Percentiles rank a stretch among this genome's conserved stretches.
Evolutionary conservation across 2,329 filamentous ascomycete genomes (phyloP).

Genomic region (Emmonsiellopsis sp.): DNA sequence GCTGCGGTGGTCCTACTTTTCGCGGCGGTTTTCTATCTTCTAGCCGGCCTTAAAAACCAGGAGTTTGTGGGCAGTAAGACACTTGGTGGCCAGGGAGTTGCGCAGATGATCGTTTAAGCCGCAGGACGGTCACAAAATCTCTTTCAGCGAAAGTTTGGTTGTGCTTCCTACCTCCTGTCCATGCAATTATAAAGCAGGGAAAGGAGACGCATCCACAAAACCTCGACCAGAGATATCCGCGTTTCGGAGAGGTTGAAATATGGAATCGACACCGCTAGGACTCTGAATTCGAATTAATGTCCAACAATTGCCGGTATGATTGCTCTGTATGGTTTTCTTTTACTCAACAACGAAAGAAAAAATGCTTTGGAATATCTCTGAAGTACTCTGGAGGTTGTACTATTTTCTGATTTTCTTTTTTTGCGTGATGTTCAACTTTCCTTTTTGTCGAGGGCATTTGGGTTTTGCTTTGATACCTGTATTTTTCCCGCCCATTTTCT

Average conservation of each 20-base stretch:
- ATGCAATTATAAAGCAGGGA: not conserved
- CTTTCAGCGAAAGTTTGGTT: not conserved
- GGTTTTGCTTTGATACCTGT: no score
- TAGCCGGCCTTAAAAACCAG: constrained; percentile 37
- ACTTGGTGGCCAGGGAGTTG: constrained; percentile 82
- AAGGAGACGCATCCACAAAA: not conserved
- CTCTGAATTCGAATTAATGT: not conserved
- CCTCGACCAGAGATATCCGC: no score
- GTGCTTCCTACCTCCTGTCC: not conserved
- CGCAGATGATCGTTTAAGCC: constrained; percentile 86
- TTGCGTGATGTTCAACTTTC: not conserved
- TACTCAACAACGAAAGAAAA: not conserved
- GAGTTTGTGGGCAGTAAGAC: constrained; percentile 69
- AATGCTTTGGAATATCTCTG: constrained; percentile 1
- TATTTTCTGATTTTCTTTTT: not conserved
- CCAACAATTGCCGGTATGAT: not conserved
- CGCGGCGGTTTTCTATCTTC: constrained; percentile 66
- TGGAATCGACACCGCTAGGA: not conserved
- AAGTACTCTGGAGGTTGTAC: not conserved
- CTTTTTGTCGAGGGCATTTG: not conserved
- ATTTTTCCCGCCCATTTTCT: no score
- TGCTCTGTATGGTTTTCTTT: not conserved
- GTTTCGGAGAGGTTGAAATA: no score
- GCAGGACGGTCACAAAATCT: no score
- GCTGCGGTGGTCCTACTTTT: constrained; percentile 73